These are phyloP conservation scores for Pinguiococcus pyrenoidosus DNA, from an alignment of 108 stramenopile species.

Conservation along the genomic window DNA sequence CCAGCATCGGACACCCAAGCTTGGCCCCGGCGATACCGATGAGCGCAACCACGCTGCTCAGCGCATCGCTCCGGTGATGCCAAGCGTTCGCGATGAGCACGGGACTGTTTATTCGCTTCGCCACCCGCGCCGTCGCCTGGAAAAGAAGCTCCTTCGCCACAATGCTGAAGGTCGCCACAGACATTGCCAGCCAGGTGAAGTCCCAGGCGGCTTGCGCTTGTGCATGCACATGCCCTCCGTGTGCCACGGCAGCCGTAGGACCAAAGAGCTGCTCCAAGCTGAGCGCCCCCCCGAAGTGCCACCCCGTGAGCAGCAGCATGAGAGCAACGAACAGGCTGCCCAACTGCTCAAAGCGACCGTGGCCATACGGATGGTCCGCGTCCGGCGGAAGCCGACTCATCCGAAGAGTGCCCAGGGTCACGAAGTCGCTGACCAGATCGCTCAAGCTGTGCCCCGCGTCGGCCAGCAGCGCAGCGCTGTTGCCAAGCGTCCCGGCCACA, in stretches of 20 bases:
- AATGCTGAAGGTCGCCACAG: constrained; percentile 68
- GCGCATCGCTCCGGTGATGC: constrained; percentile 82
- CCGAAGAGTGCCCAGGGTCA: constrained; percentile 67
- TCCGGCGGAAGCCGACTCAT: constrained; percentile 36
- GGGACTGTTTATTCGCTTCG: constrained; percentile 61
- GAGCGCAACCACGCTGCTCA: constrained; percentile 73
- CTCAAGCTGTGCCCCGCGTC: constrained; percentile 85
- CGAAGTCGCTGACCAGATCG: constrained; percentile 78
- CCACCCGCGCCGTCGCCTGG: constrained; percentile 66
- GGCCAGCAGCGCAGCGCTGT: constrained; percentile 72
- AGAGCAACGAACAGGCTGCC: constrained; percentile 74
- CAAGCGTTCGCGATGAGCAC: constrained; percentile 94
- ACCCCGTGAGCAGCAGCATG: constrained; percentile 70
- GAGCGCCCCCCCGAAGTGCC: constrained; percentile 49
- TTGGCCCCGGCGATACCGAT: constrained; percentile 62
- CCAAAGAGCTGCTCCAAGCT: neutral
- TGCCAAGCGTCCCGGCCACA: constrained; percentile 56
- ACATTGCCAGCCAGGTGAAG: constrained; percentile 35
- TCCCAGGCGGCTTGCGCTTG: constrained; percentile 5
- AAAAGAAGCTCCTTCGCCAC: constrained; percentile 70
- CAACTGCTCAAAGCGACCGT: constrained; percentile 86
- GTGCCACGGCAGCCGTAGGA: neutral
- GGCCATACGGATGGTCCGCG: constrained; percentile 79
- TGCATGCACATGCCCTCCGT: neutral
- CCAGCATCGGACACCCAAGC: constrained; percentile 46